Base-by-base conservation (phyloP, 2,329 filamentous ascomycete genomes). In the Hypoxylon sp. region DNA sequence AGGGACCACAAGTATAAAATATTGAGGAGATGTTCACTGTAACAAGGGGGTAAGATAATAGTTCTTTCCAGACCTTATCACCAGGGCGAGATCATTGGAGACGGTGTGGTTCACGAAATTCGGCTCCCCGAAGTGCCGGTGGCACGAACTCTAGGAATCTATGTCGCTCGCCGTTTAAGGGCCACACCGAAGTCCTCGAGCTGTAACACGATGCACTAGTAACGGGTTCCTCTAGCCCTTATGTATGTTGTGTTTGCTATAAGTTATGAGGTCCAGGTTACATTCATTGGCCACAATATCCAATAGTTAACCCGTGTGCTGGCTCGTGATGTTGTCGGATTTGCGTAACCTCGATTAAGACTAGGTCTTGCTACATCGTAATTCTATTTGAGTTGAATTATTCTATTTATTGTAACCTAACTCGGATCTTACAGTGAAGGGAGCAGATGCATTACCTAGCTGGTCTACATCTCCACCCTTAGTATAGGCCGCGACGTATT, bases 11-110 rank as follows among this genome's bases (percentile, higher is more conserved):
- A 31, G 13, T 50, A 59, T 39, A n/a, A n/a, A 2, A n/a, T 26
- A 26, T 26, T 5, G 17, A 59, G 14, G 44, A 14, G 9, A 22
- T 35, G 57, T 14, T 22, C 39, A 33, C 29, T 48, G 19, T 8
- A 3, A 11, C 17, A 59, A 5, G 33, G 5, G 2, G 14, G 11
- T n/a, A 17, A 24, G 10, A 24, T 39, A 1, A 8, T 6, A 44
- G n/a, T 47, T 26, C 10, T 19, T 9, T 9, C 19, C 26, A 17
- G 52, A 17, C 19, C 24, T 29, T 53, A 13, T 52, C 17, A 42
- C 51, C 60, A 35, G 31, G 37, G 66, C 42, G 50, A 57, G 13
- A 8, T 13, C 33, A 47, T 22, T 14, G 22, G 11, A 17, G 52
- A 31, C 37, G 22, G 3, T 33, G 8, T 2, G 13, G 26, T 44